phyloP scores from a whole-genome alignment of 768 basidiomycete genomes.

The Tulasnella sp. region DNA sequence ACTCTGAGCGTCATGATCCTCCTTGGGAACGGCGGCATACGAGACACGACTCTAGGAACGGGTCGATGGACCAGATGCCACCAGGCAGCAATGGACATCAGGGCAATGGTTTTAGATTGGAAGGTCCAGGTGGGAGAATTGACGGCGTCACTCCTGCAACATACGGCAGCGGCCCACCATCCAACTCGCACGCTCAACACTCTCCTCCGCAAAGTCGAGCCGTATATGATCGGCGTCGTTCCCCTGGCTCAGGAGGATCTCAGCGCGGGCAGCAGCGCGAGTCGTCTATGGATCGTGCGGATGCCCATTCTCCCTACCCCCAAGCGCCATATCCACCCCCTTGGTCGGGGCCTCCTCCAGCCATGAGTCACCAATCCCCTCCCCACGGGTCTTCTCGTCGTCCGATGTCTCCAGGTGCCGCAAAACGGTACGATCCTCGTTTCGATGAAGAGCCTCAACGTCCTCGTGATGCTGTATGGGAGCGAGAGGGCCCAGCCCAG shows the following conservation, averaged over 20 bases:
- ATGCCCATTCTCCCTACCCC: slow-evolving; percentile 4
- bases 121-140: slow-evolving; percentile 35
- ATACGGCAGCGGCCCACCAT: not conserved
- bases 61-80: slow-evolving; percentile 38
- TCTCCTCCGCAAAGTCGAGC: not conserved
- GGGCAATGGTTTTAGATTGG: not conserved
- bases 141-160: slow-evolving; percentile 26
- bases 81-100: slow-evolving; percentile 38
- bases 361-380: slow-evolving; percentile 23
- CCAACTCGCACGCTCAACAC: not conserved
- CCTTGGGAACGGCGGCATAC: slow-evolving; percentile 21
- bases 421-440: slow-evolving; percentile 47
- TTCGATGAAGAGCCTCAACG: slow-evolving; percentile 23
- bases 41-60: slow-evolving; percentile 37
- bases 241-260: slow-evolving; percentile 26
- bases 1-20: slow-evolving; percentile 1
- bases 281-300: slow-evolving; percentile 23
- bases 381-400: slow-evolving; percentile 14
- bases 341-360: not conserved
- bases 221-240: slow-evolving; percentile 19
- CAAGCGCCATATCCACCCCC: not conserved
- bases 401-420: not conserved
- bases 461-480: not conserved
- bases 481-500: slow-evolving; percentile 8
- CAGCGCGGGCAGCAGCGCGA: slow-evolving; percentile 25